Evolutionary conservation across 1,284 basidiomycete species (phyloP), one percentile per base, ranked within the genome.

Genomic region (Gomphus bonarii): DNA sequence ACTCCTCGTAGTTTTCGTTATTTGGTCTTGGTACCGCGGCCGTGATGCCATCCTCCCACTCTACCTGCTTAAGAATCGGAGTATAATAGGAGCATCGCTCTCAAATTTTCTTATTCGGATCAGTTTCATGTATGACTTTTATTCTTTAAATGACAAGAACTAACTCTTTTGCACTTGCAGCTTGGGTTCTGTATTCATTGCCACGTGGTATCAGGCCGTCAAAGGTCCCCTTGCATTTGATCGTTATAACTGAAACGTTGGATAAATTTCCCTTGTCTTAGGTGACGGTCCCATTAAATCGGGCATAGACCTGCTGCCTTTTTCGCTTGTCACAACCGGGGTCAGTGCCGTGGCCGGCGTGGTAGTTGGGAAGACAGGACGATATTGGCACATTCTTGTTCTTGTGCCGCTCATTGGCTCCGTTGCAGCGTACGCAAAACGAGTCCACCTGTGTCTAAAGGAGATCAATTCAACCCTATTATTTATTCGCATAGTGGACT

Each of bases 21-120:
- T 60, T 1, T 74, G 70, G 69, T 68, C 72, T 49, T 67, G 64
- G 60, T 67, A 67, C 61, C 64, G 62, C 38, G 68, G 70, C 43
- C 57, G 63, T n/a, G 61, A 65, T 31, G 70, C 70, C 3, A 63
- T 70, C 46, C 56, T 69, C 7, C 69, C 66, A 3, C 61, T 69
- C n/a, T 10, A 47, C 1, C 52, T 68, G 31, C 65, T 68, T 62
- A 55, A 58, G 43, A 61, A 63, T 49, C 63, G 71, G 25, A 70
- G 68, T 1, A 62, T 70, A 50, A 56, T 69, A 49, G 69, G 69
- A 14, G 64, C 64, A 50, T 67, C 69, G 50, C 70, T 73, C n/a
- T 14, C 38, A 11, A 61, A 62, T 16, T 69, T 75, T 64, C 62
- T 74, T 10, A 47, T 64, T n/a, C 33, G 30, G 49, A 50, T 50